phyloP scores from a whole-genome alignment of 2,329 filamentous ascomycete genomes.

The Aspergillus thermomutatus region DNA sequence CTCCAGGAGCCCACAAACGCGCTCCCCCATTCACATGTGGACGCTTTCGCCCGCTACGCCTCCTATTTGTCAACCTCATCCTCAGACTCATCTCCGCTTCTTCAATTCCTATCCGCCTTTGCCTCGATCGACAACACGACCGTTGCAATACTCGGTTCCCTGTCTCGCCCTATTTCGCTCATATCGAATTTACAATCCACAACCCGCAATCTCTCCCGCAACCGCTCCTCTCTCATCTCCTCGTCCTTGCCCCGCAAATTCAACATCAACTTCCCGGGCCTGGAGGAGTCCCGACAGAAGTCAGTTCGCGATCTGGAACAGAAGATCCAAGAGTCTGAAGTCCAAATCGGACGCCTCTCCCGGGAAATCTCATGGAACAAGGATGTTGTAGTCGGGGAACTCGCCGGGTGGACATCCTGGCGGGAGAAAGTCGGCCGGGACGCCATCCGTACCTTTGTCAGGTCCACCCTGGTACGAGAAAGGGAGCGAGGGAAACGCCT shows the following conservation, averaged over 20 bases:
- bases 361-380: conserved; percentile 87
- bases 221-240: conserved; percentile 70
- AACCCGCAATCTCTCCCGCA: conserved; percentile 73
- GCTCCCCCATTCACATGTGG: conserved; percentile 64
- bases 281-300: conserved; percentile 83
- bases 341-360: conserved; percentile 70
- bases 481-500: conserved; percentile 75
- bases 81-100: conserved; percentile 67
- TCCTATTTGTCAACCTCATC: conserved; percentile 59
- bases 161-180: conserved; percentile 74
- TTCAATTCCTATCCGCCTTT: conserved; percentile 70
- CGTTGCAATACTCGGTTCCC: conserved; percentile 72
- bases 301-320: conserved; percentile 81
- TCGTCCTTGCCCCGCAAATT: conserved; percentile 45
- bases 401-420: conserved; percentile 92
- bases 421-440: conserved; percentile 72
- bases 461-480: conserved; percentile 75
- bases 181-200: conserved; percentile 72
- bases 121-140: conserved; percentile 80
- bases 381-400: conserved; percentile 83
- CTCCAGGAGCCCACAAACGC: conserved; percentile 53
- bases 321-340: conserved; percentile 66
- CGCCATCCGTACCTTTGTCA: conserved; percentile 73
- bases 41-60: conserved; percentile 70
- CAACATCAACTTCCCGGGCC: conserved; percentile 44